phyloP scores from a whole-genome alignment of 306 rosid species.

The Adenanthera pavonina region DNA sequence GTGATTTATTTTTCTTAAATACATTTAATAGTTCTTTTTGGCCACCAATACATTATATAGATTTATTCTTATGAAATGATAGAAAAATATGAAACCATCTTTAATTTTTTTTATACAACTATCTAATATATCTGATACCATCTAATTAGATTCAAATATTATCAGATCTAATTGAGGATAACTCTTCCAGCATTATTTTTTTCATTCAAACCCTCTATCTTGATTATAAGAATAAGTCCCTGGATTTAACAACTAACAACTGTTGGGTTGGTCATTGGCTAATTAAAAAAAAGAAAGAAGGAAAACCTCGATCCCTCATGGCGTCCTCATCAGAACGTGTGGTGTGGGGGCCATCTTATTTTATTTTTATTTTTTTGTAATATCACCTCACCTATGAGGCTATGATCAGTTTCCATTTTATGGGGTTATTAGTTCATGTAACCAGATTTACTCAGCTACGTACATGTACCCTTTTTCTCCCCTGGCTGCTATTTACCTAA shows the following conservation, averaged over 20 bases:
- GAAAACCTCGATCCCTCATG: neutral
- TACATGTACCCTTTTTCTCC: neutral
- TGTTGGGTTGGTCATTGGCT: neutral
- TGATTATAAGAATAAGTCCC: too few species aligned
- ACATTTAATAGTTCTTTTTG: too few species aligned
- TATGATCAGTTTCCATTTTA: neutral
- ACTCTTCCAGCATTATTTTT: too few species aligned
- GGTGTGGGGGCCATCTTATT: neutral
- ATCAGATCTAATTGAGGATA: too few species aligned
- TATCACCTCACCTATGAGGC: too few species aligned
- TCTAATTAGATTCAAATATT: too few species aligned
- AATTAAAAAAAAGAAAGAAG: neutral
- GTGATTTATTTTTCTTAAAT: too few species aligned
- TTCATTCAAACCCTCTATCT: too few species aligned
- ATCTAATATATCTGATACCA: too few species aligned
- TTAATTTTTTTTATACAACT: too few species aligned
- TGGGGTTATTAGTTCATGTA: neutral
- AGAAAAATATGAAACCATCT: neutral
- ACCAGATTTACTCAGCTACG: neutral
- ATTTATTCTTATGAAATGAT: neutral
- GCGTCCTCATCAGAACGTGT: neutral
- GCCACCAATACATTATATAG: neutral
- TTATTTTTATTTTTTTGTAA: neutral
- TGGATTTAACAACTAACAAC: too few species aligned
- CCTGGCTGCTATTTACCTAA: neutral